These are phyloP conservation scores for Zygotorulaspora florentina DNA, from an alignment of 805 yeast genomes.

Conservation along the genomic window DNA sequence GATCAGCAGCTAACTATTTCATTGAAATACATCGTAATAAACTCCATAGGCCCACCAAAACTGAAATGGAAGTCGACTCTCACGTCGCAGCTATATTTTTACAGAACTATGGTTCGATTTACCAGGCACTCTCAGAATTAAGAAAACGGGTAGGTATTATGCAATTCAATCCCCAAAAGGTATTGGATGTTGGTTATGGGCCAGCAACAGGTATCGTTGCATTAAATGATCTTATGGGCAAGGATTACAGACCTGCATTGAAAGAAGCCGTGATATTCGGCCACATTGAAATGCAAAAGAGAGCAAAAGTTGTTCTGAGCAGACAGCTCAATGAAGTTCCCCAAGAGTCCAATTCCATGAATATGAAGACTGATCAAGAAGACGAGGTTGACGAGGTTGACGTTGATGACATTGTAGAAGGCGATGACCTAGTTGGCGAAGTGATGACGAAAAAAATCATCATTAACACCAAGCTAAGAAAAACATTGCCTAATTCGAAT, in stretches of 20 bases:
- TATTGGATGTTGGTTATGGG: constrained; percentile 81
- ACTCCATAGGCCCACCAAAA: constrained; percentile 47
- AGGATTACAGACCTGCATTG: constrained; percentile 51
- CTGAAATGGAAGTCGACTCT: constrained; percentile 62
- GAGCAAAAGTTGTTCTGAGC: constrained; percentile 73
- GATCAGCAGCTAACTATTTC: constrained; percentile 55
- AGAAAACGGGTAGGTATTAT: constrained; percentile 49
- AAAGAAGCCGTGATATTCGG: constrained; percentile 76
- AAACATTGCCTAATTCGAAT: constrained; percentile 45
- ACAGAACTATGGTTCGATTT: constrained; percentile 71
- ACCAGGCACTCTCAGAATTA: constrained; percentile 64
- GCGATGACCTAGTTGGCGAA: constrained; percentile 42
- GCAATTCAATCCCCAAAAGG: constrained; percentile 56
- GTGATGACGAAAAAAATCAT: constrained; percentile 55
- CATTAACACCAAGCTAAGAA: constrained; percentile 52
- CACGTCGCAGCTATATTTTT: constrained; percentile 75
- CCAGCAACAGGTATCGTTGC: constrained; percentile 93
- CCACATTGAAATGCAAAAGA: constrained; percentile 63
- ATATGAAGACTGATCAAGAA: constrained; percentile 13
- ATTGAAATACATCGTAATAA: constrained; percentile 48
- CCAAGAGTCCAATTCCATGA: constrained; percentile 10
- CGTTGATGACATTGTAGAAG: constrained; percentile 23
- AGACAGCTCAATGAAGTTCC: constrained; percentile 56
- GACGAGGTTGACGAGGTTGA: constrained; percentile 25
- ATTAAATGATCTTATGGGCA: constrained; percentile 74